Percentiles rank a stretch among this genome's conserved stretches.
Evolutionary conservation across 2,329 filamentous ascomycete species (phyloP).

Genomic region (Beauveria rudraprayagi): DNA sequence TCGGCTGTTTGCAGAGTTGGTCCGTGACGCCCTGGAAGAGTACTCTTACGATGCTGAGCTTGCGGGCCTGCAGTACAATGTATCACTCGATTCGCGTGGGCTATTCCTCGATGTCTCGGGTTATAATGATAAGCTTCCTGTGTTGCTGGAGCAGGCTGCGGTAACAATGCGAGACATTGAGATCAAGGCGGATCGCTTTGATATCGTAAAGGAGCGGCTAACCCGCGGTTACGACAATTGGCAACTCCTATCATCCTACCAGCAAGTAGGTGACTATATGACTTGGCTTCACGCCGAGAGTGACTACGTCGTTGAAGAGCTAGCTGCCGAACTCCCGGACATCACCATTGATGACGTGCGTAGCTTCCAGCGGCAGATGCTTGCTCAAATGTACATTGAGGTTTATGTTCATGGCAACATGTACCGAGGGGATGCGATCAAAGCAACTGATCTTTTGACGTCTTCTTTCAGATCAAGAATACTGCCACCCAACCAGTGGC

Average conservation of each 20-base stretch:
- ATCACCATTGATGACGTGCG: constrained; percentile 69
- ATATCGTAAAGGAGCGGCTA: constrained; percentile 82
- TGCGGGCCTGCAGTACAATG: constrained; percentile 75
- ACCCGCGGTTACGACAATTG: constrained; percentile 74
- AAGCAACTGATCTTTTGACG: constrained; percentile 76
- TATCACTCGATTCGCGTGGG: constrained; percentile 65
- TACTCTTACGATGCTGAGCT: constrained; percentile 96
- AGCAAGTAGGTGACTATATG: constrained; percentile 77
- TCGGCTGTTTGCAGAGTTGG: constrained; percentile 73
- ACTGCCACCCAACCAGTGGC: constrained; percentile 72
- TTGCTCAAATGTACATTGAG: constrained; percentile 81
- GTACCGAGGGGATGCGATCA: constrained; percentile 86
- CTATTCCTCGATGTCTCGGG: constrained; percentile 73
- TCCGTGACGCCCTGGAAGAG: constrained; percentile 81
- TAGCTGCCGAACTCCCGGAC: constrained; percentile 65
- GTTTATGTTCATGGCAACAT: constrained; percentile 85
- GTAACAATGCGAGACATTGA: constrained; percentile 76
- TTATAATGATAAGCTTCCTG: constrained; percentile 93
- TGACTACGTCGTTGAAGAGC: constrained; percentile 71
- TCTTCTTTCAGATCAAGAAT: constrained; percentile 64
- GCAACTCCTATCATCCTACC: constrained; percentile 81
- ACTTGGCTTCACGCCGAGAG: constrained; percentile 71
- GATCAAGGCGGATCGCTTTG: constrained; percentile 79
- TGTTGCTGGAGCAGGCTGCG: constrained; percentile 83
- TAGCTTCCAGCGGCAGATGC: constrained; percentile 69